A percentile compares a stretch with the other conserved stretches of the same genome.
phyloP scores from a whole-genome alignment of 2,329 filamentous ascomycete species.

The Fusarium abutilonis region DNA sequence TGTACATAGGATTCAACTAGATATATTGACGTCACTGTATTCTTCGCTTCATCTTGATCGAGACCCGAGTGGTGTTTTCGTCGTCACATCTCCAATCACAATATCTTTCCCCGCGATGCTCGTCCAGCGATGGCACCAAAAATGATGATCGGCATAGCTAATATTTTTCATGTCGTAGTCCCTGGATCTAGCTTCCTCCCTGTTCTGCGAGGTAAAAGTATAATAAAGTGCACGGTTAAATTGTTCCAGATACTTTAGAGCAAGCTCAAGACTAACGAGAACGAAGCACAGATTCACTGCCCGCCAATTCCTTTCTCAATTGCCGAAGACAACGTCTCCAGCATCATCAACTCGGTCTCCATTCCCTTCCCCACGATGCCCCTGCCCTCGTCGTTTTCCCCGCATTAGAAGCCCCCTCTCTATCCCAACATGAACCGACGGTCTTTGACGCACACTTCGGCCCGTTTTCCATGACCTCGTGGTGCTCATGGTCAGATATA shows the following conservation, averaged over 20 bases:
- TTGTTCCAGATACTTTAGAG: background rate
- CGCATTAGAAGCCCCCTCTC: slow-evolving; percentile 27
- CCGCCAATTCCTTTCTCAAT: background rate
- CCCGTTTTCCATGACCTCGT: slow-evolving; percentile 32
- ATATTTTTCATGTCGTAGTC: slow-evolving; percentile 11
- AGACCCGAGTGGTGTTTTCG: background rate
- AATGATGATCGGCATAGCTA: slow-evolving; percentile 30
- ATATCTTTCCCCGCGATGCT: too few species aligned
- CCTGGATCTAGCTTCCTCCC: background rate
- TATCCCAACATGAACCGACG: slow-evolving; percentile 22
- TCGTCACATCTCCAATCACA: too few species aligned
- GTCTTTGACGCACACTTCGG: slow-evolving; percentile 40
- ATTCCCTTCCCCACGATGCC: slow-evolving; percentile 32
- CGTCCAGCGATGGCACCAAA: background rate
- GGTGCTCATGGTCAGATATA: slow-evolving; percentile 21
- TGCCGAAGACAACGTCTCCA: slow-evolving; percentile 22
- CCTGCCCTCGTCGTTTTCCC: slow-evolving; percentile 27
- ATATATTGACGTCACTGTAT: slow-evolving; percentile 17
- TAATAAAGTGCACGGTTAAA: background rate
- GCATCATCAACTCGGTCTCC: slow-evolving; percentile 1
- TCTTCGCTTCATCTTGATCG: slow-evolving; percentile 4
- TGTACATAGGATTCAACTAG: background rate
- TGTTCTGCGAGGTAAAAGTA: background rate
- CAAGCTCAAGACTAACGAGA: background rate
- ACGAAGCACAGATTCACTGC: background rate